A percentile compares a stretch with the other conserved stretches of the same genome.
phyloP scores from a whole-genome alignment of 257 asterid genomes.

The Nemophila menziesii region DNA sequence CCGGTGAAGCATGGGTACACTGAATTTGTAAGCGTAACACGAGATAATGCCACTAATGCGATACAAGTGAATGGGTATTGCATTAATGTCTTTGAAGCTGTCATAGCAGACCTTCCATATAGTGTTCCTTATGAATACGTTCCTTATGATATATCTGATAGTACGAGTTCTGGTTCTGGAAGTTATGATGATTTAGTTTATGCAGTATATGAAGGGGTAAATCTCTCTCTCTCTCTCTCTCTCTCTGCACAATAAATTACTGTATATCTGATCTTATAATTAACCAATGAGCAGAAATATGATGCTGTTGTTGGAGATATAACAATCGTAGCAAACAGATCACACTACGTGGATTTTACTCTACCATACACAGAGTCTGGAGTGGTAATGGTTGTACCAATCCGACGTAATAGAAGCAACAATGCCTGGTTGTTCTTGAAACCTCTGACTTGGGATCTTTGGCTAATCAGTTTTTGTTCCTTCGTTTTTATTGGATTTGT shows the following conservation, averaged over 20 bases:
- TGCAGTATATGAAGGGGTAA: constrained; percentile 22
- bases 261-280: no score
- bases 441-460: constrained; percentile 46
- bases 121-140: constrained; percentile 19
- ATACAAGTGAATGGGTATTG: constrained; percentile 17
- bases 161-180: no score
- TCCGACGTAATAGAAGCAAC: constrained; percentile 6
- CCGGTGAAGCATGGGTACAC: constrained; percentile 10
- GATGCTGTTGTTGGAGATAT: constrained; percentile 41
- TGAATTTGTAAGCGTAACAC: constrained; percentile 8
- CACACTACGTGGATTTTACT: constrained; percentile 27
- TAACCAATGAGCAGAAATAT: constrained; percentile 26
- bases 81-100: constrained; percentile 24
- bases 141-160: constrained; percentile 8
- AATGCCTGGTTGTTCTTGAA: constrained; percentile 28
- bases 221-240: no score
- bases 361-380: constrained; percentile 33
- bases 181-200: constrained; percentile 18
- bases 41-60: constrained; percentile 12
- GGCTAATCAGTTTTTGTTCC: no score
- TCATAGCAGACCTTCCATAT: constrained; percentile 13
- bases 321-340: constrained; percentile 19
- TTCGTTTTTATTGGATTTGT: constrained; percentile 27
- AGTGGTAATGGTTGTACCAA: constrained; percentile 29
- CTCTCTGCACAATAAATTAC: no score